Evolutionary conservation across 345 rosid species (phyloP), one percentile per base, ranked within the genome.

Genomic region (Euphorbia tirucalli): DNA sequence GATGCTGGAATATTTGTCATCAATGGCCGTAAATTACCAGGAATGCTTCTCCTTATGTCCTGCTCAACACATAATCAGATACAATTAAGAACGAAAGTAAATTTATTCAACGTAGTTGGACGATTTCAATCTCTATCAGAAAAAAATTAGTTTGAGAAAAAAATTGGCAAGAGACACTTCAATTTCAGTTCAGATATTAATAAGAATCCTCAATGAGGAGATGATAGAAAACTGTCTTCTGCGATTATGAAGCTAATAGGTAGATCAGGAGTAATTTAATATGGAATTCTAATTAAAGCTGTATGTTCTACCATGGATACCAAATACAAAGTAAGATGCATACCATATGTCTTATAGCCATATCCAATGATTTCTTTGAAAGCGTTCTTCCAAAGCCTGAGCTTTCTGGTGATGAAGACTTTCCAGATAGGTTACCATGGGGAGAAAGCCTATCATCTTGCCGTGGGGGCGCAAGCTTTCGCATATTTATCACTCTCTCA

Each of bases 321-420:
- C 55, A 41, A 68, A n/a, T 56, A 2, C 25, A 68, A 72, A 59
- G 58, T 28, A 56, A 61, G 65, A 74, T 50, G 71, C 96, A 65
- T 72, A 95, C 99, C 99, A 95, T 95, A 68, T 95, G 99, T 71
- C 99, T 83, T 50, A 95, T 90, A 37, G 99, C 98, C 99, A 95
- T 95, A 74, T 95, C 99, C 81, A 95, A 80, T 15, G 99, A 95
- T 72, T 95, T 95, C 92, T 95, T 95, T 50, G 99, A 95, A 69
- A 95, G 93, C 6, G 93, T 78, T 81, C 99, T 85, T 63, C 98
- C 99, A 61, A 95, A 95, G 63, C 99, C 97, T 8, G 82, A 82
- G 81, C 96, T 88, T 69, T 95, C 99, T 27, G 94, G 97, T 11
- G 97, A 95, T 28, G 97, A 84, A 61, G 94, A 88, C 82, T 92